Evolutionary conservation across 106 monocot genomes (phyloP).

Genomic region (Agapanthus africanus): DNA sequence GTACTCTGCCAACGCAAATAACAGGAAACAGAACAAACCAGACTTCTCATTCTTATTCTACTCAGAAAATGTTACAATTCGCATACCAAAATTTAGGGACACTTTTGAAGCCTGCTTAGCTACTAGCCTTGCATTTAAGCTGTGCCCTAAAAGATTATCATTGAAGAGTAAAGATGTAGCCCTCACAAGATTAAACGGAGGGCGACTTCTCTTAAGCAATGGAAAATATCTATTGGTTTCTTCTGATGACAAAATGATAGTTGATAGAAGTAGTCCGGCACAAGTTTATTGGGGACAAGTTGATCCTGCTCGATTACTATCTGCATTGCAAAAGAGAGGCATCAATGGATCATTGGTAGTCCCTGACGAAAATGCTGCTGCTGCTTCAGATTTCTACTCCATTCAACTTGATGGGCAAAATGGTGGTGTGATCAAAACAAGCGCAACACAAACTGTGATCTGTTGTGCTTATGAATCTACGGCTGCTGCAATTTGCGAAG

Average conservation of each 20-base stretch:
- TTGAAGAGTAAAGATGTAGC: constrained; percentile 29
- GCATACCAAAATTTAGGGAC: constrained; percentile 25
- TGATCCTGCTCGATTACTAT: constrained; percentile 22
- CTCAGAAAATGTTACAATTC: constrained; percentile 19
- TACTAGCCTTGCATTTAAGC: constrained; percentile 33
- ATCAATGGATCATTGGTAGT: constrained; percentile 21
- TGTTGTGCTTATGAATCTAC: constrained; percentile 20
- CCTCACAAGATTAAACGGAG: constrained; percentile 44
- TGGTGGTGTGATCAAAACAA: constrained; percentile 29
- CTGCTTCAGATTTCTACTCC: constrained; percentile 1
- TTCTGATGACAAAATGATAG: background rate
- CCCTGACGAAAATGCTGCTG: background rate
- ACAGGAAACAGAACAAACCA: background rate
- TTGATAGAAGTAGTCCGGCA: constrained; percentile 6
- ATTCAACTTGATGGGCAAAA: constrained; percentile 5
- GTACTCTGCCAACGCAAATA: background rate
- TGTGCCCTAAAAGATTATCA: constrained; percentile 33
- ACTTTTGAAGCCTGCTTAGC: constrained; percentile 26
- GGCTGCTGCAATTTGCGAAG: constrained; percentile 23
- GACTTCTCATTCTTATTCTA: constrained; percentile 28
- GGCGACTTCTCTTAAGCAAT: constrained; percentile 31
- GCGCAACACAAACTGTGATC: constrained; percentile 18
- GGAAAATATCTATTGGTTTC: constrained; percentile 33
- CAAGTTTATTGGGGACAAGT: constrained; percentile 32
- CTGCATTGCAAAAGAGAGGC: constrained; percentile 29